Evolutionary conservation across 495 filamentous ascomycete genomes (phyloP), one percentile per base, ranked within the genome.

Genomic region (Trypethelium eluteriae): DNA sequence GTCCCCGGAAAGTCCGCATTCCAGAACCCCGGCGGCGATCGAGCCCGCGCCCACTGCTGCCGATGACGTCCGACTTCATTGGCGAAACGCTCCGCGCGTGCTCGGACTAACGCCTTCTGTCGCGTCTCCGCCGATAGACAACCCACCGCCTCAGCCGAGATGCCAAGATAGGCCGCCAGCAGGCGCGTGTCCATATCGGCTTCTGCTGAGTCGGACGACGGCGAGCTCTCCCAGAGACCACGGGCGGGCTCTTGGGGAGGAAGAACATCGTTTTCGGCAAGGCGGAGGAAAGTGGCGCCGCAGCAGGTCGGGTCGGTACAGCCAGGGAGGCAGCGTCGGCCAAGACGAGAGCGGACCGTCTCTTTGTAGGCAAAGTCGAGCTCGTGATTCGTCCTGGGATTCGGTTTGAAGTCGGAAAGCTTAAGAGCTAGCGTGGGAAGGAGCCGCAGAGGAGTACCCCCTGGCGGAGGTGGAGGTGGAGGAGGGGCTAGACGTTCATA

Each of bases 21-120:
- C 94, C 94, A 98, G 72, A 89, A 96, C 1, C 92, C 92, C 16
- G 90, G 89, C 2, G 94, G 93, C 12, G 88, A 89, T 39, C 76
- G 78, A 35, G 81, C 76, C 38, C 92, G 83, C 66, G 85, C 83
- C 73, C 88, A 92, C 39, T 84, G 81, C 68, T 95, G 85, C 47
- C 88, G 80, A 77, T 96, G 94, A 73, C 79, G 89, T 6, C 93
- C 91, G 75, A 82, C 84, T 63, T 81, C 80, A 67, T 94, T 84
- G 5, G 92, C 86, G 63, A 96, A 77, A 34, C 82, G 76, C 70
- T 81, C 81, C 0, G 84, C 84, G 70, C 85, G 86, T 6, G 90
- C 93, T 69, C 89, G 81, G 18, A 89, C 67, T 67, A 93, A 78
- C 44, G 88, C 63, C 49, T 85, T 76, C 62, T 82, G 73, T 63